Evolutionary conservation across 495 filamentous ascomycete species (phyloP), one percentile per base, ranked within the genome.

Genomic region (Penicillium tannophilum): DNA sequence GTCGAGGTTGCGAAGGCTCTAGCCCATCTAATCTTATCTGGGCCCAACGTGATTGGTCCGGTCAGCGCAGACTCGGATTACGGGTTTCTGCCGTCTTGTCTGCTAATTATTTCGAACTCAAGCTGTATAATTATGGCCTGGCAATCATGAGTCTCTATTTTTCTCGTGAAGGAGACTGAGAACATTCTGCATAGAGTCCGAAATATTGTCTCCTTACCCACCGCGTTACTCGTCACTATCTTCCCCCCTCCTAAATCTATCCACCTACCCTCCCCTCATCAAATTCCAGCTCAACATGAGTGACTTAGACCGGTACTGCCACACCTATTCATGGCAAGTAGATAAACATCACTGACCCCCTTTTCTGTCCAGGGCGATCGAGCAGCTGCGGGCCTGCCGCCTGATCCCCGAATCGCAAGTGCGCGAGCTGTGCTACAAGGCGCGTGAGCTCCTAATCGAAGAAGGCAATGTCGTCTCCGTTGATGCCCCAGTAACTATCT

Each of bases 391-490:
- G 78, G 88, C 92, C 68, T 98, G 94, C 79, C 90, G 93, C 61
- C 91, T 94, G 56, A 98, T 98, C 67, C 94, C 94, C 60, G 94
- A 98, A 80, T 79, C 86, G 45, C 90, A 96, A 71, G 95, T 98
- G 50, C 88, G 94, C 64, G 92, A 98, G 72, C 83, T 98, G 68
- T 98, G 95, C 77, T 92, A 97, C 81, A 98, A 98, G 76, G 94
- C 94, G 48, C 86, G 94, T 55, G 94, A 98, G 77, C 85, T 98
- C 39, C 79, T 98, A 49, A 96, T 98, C 60, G 94, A 98, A 77
- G 94, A 98, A 77, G 93, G 91, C 58, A 98, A 98, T 73, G 94
- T 98, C 48, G 94, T 98, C 54, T 90, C 90, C 35, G 93, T 98
- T 61, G 88, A 93, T 67, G 94, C 94, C 55, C 94, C 94, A 24